These are phyloP conservation scores for Coprinopsis cinerea DNA, from an alignment of 768 basidiomycete species.

Conservation along the genomic window DNA sequence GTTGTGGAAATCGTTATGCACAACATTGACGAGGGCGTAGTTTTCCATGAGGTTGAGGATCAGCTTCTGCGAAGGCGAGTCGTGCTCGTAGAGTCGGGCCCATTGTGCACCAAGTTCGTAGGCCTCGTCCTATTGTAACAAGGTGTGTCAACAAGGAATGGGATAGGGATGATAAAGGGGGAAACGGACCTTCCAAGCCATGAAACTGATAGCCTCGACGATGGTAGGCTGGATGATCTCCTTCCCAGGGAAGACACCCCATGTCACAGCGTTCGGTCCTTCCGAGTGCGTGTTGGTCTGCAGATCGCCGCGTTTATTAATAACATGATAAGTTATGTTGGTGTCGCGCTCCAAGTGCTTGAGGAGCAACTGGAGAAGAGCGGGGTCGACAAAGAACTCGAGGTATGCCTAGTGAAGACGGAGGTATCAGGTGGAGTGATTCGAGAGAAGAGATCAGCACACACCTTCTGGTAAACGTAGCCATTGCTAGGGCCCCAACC, in stretches of 20 bases:
- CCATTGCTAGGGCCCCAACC: slow-evolving; percentile 96
- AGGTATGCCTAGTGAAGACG: slow-evolving; percentile 74
- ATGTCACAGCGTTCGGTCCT: slow-evolving; percentile 97
- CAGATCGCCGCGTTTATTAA: slow-evolving; percentile 92
- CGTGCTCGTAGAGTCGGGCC: slow-evolving; percentile 80
- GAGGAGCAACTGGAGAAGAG: slow-evolving; percentile 65
- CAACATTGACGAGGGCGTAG: slow-evolving; percentile 87
- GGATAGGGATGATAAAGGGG: background rate
- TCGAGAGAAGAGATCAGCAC: background rate
- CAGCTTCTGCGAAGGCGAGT: slow-evolving; percentile 67
- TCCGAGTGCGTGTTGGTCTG: slow-evolving; percentile 93
- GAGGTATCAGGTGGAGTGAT: slow-evolving; percentile 3
- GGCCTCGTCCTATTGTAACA: slow-evolving; percentile 72
- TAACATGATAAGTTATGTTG: slow-evolving; percentile 93
- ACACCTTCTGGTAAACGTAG: slow-evolving; percentile 92
- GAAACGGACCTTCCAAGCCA: slow-evolving; percentile 91
- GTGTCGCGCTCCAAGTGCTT: slow-evolving; percentile 80
- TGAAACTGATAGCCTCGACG: slow-evolving; percentile 95
- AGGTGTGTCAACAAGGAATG: slow-evolving; percentile 9
- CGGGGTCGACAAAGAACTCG: slow-evolving; percentile 87
- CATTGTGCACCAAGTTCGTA: slow-evolving; percentile 90
- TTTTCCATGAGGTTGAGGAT: slow-evolving; percentile 77
- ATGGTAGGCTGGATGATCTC: slow-evolving; percentile 96
- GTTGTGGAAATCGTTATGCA: slow-evolving; percentile 93
- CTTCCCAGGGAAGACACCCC: slow-evolving; percentile 97